Conservation (phyloP, 2,329 filamentous ascomycete species). For the Chrysoporthe deuterocubensis region DNA sequence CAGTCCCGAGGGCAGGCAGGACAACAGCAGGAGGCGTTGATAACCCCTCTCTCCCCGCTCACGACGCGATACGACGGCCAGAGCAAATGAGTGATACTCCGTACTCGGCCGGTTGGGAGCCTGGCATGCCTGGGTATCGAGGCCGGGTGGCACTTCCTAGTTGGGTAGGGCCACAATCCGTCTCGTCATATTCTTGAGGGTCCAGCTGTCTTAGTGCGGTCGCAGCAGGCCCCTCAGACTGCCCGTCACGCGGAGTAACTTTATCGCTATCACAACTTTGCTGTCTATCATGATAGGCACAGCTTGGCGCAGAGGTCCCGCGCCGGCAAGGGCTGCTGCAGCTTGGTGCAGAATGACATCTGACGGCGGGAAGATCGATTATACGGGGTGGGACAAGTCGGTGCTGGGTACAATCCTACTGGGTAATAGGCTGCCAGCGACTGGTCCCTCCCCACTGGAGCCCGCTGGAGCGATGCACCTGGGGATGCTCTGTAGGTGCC, state of each 20-base stretch:
- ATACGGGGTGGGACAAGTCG: no score
- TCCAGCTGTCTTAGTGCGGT: neutral
- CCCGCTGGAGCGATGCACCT: no score
- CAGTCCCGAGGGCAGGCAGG: neutral
- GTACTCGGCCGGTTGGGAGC: neutral
- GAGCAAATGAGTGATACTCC: neutral
- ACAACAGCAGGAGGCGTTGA: neutral
- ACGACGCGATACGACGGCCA: neutral
- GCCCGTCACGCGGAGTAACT: neutral
- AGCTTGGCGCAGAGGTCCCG: neutral
- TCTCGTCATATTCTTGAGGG: neutral
- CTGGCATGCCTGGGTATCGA: neutral
- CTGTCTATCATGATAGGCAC: conserved; percentile 5
- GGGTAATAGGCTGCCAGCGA: no score
- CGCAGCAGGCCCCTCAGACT: neutral
- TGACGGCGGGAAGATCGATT: neutral
- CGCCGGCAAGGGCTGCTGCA: neutral
- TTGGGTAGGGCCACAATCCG: neutral
- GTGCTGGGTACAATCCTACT: no score
- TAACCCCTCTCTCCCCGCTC: neutral
- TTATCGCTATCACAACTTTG: neutral
- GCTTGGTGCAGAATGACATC: neutral
- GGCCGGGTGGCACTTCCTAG: conserved; percentile 10
- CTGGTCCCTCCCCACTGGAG: no score
- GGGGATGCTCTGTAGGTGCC: no score